A percentile compares a stretch with the other conserved stretches of the same genome.
Conservation (phyloP, 208 protist species). For the Crithidia acanthocephali region DNA sequence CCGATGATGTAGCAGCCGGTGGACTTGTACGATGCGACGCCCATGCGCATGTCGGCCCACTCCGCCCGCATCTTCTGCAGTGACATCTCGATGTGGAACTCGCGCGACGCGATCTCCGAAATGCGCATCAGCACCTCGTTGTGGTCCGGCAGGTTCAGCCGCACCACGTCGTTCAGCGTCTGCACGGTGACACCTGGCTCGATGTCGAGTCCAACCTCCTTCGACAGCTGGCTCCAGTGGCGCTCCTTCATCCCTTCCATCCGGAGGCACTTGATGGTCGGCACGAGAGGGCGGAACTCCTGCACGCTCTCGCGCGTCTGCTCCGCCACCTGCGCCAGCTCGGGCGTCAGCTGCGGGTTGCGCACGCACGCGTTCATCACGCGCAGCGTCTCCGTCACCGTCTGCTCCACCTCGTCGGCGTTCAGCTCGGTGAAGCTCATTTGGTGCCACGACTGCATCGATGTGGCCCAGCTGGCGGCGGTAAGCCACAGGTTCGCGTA, state of each 20-base stretch:
- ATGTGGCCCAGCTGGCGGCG: conserved; percentile 86
- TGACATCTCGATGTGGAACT: conserved; percentile 96
- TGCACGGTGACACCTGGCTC: conserved; percentile 88
- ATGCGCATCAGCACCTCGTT: conserved; percentile 90
- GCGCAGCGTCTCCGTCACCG: conserved; percentile 74
- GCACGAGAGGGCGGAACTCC: conserved; percentile 96
- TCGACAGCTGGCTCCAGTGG: conserved; percentile 95
- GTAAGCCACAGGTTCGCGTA: conserved; percentile 96
- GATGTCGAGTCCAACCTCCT: conserved; percentile 93
- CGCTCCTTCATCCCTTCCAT: conserved; percentile 96
- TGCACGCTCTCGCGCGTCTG: conserved; percentile 91
- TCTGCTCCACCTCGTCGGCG: conserved; percentile 91
- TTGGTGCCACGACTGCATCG: conserved; percentile 83
- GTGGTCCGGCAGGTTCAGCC: conserved; percentile 77
- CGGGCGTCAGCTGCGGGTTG: conserved; percentile 78
- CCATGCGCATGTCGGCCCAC: conserved; percentile 91
- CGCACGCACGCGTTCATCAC: conserved; percentile 89
- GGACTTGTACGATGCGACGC: conserved; percentile 87
- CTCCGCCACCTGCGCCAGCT: conserved; percentile 90
- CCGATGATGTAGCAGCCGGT: conserved; percentile 94
- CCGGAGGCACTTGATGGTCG: conserved; percentile 95
- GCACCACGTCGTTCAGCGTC: conserved; percentile 83
- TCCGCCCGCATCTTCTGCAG: conserved; percentile 95
- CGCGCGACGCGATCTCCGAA: conserved; percentile 95
- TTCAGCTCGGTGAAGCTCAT: conserved; percentile 87